Evolutionary conservation across 441 rosid species (phyloP), one percentile per base, ranked within the genome.

Genomic region (Erodium chrysanthum): DNA sequence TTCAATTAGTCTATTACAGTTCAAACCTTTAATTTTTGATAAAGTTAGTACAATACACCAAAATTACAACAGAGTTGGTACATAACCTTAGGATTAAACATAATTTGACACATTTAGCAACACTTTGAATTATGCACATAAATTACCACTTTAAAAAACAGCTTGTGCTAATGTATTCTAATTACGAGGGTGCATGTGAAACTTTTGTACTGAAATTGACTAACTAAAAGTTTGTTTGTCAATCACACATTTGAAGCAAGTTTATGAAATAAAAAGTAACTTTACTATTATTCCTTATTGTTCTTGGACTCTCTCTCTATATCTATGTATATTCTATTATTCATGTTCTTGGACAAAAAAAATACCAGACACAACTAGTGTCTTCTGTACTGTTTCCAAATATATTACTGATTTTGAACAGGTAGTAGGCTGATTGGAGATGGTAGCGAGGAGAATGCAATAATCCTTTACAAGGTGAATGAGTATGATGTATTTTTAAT

Each of bases 381-480:
- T 18, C 31, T 5, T 65, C 73, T 52, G 17, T 17, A 29, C 60
- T 56, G 65, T 63, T 25, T 69, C 64, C 25, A 15, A 18, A 54
- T 54, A 54, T 18, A 22, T 10, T 58, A 31, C 62, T 59, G 59
- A 44, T 61, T 81, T 75, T 82, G 66, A 66, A 74, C 88, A 92
- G 98, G 89, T 46, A 69, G 70, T 67, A 82, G 75, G 76, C 73
- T 80, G 65, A 35, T 79, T 35, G 70, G 72, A 68, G 84, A 83
- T 65, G 67, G 80, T 59, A 81, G 60, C n/a, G 94, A 88, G 70
- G 94, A 90, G 82, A 91, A 84, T 82, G 96, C 99, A 68, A 87
- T 94, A 70, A 90, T 91, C 65, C 88, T 94, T 71, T 91, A 88
- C 80, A 79, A 84, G 79, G 99, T 94, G 52, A 75, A 73, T 67